Evolutionary conservation across 2,329 filamentous ascomycete genomes (phyloP), one percentile per base, ranked within the genome.

Genomic region (Xylaria sp.): DNA sequence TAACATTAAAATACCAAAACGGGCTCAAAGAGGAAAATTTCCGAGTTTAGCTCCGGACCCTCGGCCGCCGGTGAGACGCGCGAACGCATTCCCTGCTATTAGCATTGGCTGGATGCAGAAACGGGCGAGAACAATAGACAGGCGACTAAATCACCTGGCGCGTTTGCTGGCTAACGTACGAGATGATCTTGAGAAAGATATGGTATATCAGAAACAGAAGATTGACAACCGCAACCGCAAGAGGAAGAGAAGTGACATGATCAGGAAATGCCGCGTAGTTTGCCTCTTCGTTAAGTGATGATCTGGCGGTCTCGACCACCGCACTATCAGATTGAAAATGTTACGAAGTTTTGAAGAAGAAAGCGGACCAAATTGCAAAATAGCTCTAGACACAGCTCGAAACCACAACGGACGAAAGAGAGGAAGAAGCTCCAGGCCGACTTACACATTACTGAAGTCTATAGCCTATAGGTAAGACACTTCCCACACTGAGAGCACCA

Each of bases 191-290:
- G 90, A 94, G 79, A 85, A 91, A 62, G 92, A 93, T 75, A 80
- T 95, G 69, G 85, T 85, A 53, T 85, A 89, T 4, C 90, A 89
- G 73, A 85, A 88, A 77, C 83, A 87, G 69, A 90, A 92, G 73
- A 82, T 94, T 65, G 83, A 79, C 4, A 84, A 86, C 69, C 83
- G 86, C 54, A 81, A 86, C 66, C 83, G 85, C 65, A 87, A 89
- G 73, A 89, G 88, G 79, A 85, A 84, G 75, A 85, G 88, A 71
- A 85, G 85, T 72, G 84, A 88, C 66, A 92, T 94, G 87, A 93
- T 94, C 69, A 84, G 84, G 57, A 91, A 90, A 77, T 96, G 94
- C 73, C 92, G 95, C 77, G 94, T 93, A 87, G 88, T 95, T 57
- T 84, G 92, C 31, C 96, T 96, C 77, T 95, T 95, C 79, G 92